These are phyloP conservation scores for Barnettozyma botsteinii DNA, from an alignment of 805 yeast genomes.

Conservation along the genomic window DNA sequence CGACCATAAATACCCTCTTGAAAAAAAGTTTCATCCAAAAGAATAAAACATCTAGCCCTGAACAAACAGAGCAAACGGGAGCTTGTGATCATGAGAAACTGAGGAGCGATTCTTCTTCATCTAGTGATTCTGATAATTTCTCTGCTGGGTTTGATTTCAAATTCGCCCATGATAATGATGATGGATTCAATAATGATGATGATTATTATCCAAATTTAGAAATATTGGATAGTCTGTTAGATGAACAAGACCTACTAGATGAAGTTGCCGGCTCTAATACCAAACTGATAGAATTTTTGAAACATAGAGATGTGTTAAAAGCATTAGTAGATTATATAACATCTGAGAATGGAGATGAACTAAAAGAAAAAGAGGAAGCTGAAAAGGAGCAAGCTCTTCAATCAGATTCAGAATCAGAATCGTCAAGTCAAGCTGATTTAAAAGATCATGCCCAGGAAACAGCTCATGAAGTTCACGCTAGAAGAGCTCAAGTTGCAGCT, in stretches of 20 bases:
- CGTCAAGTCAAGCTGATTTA: conserved; percentile 1
- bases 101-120: conserved; percentile 18
- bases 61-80: neutral
- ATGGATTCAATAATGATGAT: conserved; percentile 17
- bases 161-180: conserved; percentile 23
- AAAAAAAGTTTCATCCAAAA: conserved; percentile 37
- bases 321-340: conserved; percentile 65
- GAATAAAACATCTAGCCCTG: conserved; percentile 28
- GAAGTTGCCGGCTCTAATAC: conserved; percentile 69
- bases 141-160: conserved; percentile 7
- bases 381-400: neutral
- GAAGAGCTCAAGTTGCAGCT: conserved; percentile 68
- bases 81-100: conserved; percentile 6
- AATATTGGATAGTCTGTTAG: conserved; percentile 54
- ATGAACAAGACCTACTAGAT: conserved; percentile 68
- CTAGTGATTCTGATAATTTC: conserved; percentile 18
- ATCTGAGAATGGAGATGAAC: conserved; percentile 26
- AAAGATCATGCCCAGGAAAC: conserved; percentile 28
- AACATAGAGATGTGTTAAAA: conserved; percentile 69
- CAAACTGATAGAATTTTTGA: conserved; percentile 69
- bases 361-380: conserved; percentile 15
- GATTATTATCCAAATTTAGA: conserved; percentile 36
- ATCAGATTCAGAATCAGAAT: conserved; percentile 15
- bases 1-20: conserved; percentile 46
- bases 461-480: conserved; percentile 31